Evolutionary conservation across 1,139 yeast genomes (phyloP), one percentile per base, ranked within the genome.

Genomic region (Debaryomyces nepalensis): DNA sequence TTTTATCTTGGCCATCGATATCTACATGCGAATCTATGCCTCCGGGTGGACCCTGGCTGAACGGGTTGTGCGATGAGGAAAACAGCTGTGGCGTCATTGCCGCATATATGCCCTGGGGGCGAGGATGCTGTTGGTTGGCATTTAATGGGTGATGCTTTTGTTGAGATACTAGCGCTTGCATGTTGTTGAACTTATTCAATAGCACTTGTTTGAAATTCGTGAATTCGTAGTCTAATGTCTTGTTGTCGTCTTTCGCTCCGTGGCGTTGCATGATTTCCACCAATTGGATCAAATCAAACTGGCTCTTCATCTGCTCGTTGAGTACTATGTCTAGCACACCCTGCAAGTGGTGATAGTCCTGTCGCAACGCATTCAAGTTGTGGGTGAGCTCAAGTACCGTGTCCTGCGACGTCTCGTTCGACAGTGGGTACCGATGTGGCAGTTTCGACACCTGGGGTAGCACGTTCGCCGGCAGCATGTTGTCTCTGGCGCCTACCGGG

Each of bases 251-350:
- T 24, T 37, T 23, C 24, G 15, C 21, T 5, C 31, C 22, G 16
- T 24, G 57, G 47, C 33, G 71, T 41, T 74, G 77, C 36, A 79
- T 51, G 37, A 75, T 55, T 36, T 80, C 85, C 27, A 81, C 53
- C 4, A 80, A 45, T 24, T 69, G 68, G 2, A 80, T 70, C 58
- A 78, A 65, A 51, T 81, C 85, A 39, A 66, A 51, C 49, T 76
- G 77, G n/a, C 73, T 68, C 39, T 66, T 65, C 32, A 72, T 67
- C 42, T 77, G 53, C 31, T 79, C 82, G 6, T 69, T 75, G 23
- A 64, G 61, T 4, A 78, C 67, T 7, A 66, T 51, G 24, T 79
- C 83, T 47, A 75, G 75, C 37, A 73, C 64, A n/a, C 66, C 52
- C 23, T 66, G 67, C 32, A 77, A 54, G 34, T 64, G 56, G 15